phyloP scores from a whole-genome alignment of 257 asterid genomes.

The Solanum paucissectum region DNA sequence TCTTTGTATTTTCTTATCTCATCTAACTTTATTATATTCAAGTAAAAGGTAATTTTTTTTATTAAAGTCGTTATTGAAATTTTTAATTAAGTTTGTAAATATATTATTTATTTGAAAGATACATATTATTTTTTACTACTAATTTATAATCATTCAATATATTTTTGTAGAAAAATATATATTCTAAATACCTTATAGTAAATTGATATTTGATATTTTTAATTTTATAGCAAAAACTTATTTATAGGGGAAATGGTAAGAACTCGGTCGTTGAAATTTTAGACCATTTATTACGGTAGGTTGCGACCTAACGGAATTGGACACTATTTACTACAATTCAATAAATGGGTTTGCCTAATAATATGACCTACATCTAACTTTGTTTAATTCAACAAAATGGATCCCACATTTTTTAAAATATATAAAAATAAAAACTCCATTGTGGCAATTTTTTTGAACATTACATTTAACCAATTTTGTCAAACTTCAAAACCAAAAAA shows the following conservation, averaged over 20 bases:
- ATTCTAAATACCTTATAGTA: background rate
- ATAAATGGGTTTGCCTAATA: conserved; percentile 68
- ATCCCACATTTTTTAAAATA: conserved; percentile 28
- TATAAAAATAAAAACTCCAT: background rate
- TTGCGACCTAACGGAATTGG: conserved; percentile 60
- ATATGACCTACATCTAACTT: conserved; percentile 56
- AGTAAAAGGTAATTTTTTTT: background rate
- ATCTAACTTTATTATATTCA: background rate
- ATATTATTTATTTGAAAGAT: background rate
- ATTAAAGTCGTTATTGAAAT: background rate
- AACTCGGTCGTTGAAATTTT: conserved; percentile 1
- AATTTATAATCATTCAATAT: background rate
- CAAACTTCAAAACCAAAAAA: conserved; percentile 8
- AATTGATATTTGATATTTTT: background rate
- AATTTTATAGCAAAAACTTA: background rate
- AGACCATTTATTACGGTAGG: conserved; percentile 70
- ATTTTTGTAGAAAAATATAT: background rate
- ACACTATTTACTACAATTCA: conserved; percentile 63
- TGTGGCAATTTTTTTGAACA: conserved; percentile 4
- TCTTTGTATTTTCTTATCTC: background rate
- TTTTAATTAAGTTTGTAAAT: background rate
- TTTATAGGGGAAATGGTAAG: conserved; percentile 3
- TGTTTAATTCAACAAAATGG: conserved; percentile 44
- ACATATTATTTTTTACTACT: background rate
- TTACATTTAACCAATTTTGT: conserved; percentile 19